Percentiles rank a stretch among this genome's conserved stretches.
phyloP scores from a whole-genome alignment of 768 basidiomycete species.

The Arthromyces matolae region DNA sequence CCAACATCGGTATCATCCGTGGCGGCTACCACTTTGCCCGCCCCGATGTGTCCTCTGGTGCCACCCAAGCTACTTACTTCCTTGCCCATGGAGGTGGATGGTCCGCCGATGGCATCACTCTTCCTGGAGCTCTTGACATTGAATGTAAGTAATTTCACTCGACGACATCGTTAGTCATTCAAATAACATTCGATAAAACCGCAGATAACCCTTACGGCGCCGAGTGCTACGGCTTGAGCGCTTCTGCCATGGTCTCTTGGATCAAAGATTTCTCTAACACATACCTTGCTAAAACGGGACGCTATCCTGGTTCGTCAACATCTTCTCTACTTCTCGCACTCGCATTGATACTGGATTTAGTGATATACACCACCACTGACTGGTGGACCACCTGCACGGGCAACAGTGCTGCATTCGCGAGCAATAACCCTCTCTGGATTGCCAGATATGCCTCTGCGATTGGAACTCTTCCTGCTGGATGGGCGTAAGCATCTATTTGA shows the following conservation, averaged over 20 bases:
- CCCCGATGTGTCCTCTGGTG: constrained; percentile 50
- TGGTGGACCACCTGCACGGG: constrained; percentile 71
- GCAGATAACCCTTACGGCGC: constrained; percentile 49
- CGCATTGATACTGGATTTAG: constrained; percentile 19
- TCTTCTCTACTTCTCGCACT: background rate
- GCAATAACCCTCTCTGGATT: constrained; percentile 57
- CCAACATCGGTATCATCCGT: constrained; percentile 50
- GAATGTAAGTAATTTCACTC: constrained; percentile 39
- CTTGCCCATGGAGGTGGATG: constrained; percentile 45
- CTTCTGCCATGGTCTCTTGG: constrained; percentile 57
- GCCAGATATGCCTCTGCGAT: constrained; percentile 46
- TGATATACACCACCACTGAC: constrained; percentile 59
- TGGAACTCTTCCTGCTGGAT: constrained; percentile 57
- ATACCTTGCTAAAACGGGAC: constrained; percentile 43
- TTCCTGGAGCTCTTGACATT: constrained; percentile 61
- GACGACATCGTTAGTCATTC: background rate
- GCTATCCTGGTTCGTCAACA: constrained; percentile 35
- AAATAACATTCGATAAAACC: background rate
- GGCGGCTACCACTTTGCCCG: constrained; percentile 42
- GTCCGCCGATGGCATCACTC: constrained; percentile 33
- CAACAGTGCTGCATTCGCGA: constrained; percentile 47
- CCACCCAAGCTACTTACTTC: constrained; percentile 57
- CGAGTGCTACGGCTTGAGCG: constrained; percentile 51
- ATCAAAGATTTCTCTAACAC: constrained; percentile 58
- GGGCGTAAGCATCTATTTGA: constrained; percentile 31